Base-by-base conservation (phyloP, 352 stramenopile species). In the Phytophthora tentaculata region DNA sequence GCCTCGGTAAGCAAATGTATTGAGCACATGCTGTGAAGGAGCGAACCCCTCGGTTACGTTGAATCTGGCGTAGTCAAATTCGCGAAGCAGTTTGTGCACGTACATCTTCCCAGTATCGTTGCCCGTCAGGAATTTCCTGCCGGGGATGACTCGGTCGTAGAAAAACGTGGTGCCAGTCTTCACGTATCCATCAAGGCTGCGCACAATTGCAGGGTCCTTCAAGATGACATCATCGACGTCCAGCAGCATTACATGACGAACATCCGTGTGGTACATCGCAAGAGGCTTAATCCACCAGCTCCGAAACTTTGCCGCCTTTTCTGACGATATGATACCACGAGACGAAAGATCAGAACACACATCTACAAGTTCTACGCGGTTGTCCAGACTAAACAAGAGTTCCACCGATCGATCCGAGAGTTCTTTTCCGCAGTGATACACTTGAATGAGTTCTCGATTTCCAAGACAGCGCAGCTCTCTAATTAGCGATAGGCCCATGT, bases 221-320 rank as follows among this genome's bases (percentile, higher is more conserved):
- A 89, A 58, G 32, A 80, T 62, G 19, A 89, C 68, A 26, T 83
- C 81, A 55, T 88, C 81, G n/a, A 81, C 79, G 57, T 89, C 81
- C 10, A 81, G 29, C 44, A 83, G 23, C 50, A 83, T 64, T 1
- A 77, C 73, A 19, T 83, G 62, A 13, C 61, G 61, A 3, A 83
- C 44, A 22, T 78, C 56, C 5, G 73, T 81, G 63, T 83, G 70
- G 37, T 73, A 72, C 57, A 78, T 59, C 6, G 76, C 76, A 39
- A 84, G 74, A 2, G 74, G 76, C 50, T 84, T 84, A 56, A 84
- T 71, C 73, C 74, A 84, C 65, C 63, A 84, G 51, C 56, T 81
- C 10, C 67, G 66, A 49, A 81, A 84, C 41, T 67, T 64, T 7
- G 20, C 22, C 3, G 58, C 47, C 28, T 68, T 58, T 0, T 67